Base-by-base conservation (phyloP, 2,329 filamentous ascomycete species). In the Lasiodiplodia theobromae region DNA sequence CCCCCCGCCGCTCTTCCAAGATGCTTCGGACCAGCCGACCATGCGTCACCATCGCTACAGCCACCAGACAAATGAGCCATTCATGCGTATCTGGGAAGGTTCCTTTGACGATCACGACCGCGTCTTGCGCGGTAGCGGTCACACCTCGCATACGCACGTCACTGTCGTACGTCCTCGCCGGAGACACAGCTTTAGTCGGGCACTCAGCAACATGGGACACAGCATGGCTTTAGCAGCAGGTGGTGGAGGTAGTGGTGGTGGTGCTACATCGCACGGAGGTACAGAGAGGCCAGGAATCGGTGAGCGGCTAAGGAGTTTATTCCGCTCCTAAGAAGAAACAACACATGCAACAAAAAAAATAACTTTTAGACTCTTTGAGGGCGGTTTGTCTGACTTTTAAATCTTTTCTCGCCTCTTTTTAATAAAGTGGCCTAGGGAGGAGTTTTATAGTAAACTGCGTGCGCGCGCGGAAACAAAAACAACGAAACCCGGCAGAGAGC, bases 231-330 rank as follows among this genome's bases (percentile, higher is more conserved):
- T 62, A 12, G 53, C 53, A 25, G 38, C 52, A 31, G 31, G 31
- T 6, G n/a, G 38, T n/a, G 31, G 49, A 16, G 54, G 53, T 18
- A 21, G 31, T 14, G 31, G 25, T 31, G 53, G 53, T 38, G 31
- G 23, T 12, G 21, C 23, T 28, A 25, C 51, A 28, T 11, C 49
- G 21, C 25, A 44, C n/a, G 31, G 31, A 34, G 52, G 34, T 40
- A 23, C 25, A 11, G 64, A 67, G 21, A 67, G 64, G 34, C 64
- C 53, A 37, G 54, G 64, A 18, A 57, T 67, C 18, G 64, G 64
- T 57, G 64, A 67, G 38, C 40, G 64, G 12, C 64, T 67, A 23
- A 49, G 64, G 38, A 58, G 52, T 25, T 56, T 67, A 16, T 67
- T 67, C 25, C 53, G 64, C 25, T 62, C 58, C n/a, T 62, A 28